A percentile compares a stretch with the other conserved stretches of the same genome.
phyloP scores from a whole-genome alignment of 352 stramenopile species.

The Hyaloperonospora brassicae region DNA sequence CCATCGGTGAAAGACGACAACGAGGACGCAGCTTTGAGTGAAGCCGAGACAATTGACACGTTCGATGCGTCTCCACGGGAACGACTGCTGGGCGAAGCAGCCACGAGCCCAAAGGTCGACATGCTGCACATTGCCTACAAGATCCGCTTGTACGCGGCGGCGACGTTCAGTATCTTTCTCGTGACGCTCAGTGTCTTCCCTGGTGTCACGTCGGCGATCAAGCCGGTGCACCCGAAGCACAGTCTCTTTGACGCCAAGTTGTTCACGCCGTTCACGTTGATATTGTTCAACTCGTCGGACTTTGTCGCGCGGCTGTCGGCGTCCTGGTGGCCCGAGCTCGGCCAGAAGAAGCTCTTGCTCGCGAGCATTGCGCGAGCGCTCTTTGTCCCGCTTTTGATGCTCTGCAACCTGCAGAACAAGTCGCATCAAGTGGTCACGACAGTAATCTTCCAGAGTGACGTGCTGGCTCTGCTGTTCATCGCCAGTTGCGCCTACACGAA shows the following conservation, averaged over 20 bases:
- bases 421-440: constrained; percentile 49
- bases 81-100: constrained; percentile 18
- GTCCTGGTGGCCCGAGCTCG: constrained; percentile 25
- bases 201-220: constrained; percentile 62
- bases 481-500: constrained; percentile 59
- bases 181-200: constrained; percentile 73
- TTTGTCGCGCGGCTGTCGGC: constrained; percentile 55
- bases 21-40: constrained; percentile 13
- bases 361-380: constrained; percentile 33
- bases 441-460: constrained; percentile 70
- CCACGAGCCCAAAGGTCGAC: constrained; percentile 26
- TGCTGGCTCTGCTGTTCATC: constrained; percentile 51
- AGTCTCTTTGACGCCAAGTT: constrained; percentile 50
- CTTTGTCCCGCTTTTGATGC: constrained; percentile 64
- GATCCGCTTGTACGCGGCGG: constrained; percentile 49
- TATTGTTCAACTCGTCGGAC: constrained; percentile 74
- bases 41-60: constrained; percentile 36
- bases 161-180: constrained; percentile 72
- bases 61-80: constrained; percentile 26
- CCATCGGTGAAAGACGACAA: constrained; percentile 27
- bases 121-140: constrained; percentile 45
- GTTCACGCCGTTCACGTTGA: constrained; percentile 70
- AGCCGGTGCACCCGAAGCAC: constrained; percentile 38
- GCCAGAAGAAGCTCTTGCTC: constrained; percentile 33
- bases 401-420: constrained; percentile 75